phyloP scores from a whole-genome alignment of 2,329 filamentous ascomycete species.

The Epichloe baconii region DNA sequence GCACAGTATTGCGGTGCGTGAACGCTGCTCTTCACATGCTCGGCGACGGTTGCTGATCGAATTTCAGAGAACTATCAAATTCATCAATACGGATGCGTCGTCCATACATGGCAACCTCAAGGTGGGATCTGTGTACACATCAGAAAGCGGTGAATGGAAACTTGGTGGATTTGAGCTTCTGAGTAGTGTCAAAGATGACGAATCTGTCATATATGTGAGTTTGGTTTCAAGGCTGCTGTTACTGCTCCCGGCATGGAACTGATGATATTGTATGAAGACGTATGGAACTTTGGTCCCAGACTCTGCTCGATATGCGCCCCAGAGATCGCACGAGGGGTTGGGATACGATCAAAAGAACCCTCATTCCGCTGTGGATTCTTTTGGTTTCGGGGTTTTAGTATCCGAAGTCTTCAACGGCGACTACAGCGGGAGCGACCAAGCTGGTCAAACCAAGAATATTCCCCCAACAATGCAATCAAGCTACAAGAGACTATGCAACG shows the following conservation, averaged over 20 bases:
- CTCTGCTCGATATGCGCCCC: conserved; percentile 75
- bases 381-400: conserved; percentile 70
- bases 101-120: conserved; percentile 84
- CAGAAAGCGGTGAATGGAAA: conserved; percentile 97
- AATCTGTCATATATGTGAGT: conserved; percentile 73
- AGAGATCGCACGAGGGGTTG: conserved; percentile 81
- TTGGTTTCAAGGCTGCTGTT: not conserved
- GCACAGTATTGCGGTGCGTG: conserved; percentile 62
- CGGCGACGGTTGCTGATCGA: conserved; percentile 10
- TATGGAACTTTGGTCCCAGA: conserved; percentile 83
- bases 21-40: too few species aligned
- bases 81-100: conserved; percentile 85
- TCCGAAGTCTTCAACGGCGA: conserved; percentile 87
- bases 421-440: conserved; percentile 63
- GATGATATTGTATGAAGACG: conserved; percentile 35
- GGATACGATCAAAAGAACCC: conserved; percentile 81
- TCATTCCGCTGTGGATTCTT: conserved; percentile 72
- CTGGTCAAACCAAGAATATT: conserved; percentile 73
- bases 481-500: conserved; percentile 79
- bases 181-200: conserved; percentile 91
- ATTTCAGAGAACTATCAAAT: conserved; percentile 74
- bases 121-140: conserved; percentile 79
- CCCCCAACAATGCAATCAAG: conserved; percentile 83
- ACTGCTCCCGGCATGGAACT: not conserved
- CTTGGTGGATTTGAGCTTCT: conserved; percentile 85